These are phyloP conservation scores for Saccharomyces hybrid DNA, from an alignment of 1,139 yeast genomes.

Conservation along the genomic window DNA sequence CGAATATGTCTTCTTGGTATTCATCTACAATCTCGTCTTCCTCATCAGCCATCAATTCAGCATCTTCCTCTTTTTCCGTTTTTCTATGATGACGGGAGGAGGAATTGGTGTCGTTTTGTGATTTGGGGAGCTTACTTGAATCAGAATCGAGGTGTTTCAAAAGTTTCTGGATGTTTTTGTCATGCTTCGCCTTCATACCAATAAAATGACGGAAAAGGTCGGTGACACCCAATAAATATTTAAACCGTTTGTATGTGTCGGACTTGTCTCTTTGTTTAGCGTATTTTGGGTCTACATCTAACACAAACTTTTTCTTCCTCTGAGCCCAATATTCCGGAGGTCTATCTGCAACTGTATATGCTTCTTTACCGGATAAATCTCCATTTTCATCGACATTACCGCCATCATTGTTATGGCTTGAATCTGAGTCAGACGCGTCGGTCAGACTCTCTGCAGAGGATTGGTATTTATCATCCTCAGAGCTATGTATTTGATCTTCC, in stretches of 20 bases:
- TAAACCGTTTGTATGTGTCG: constrained; percentile 61
- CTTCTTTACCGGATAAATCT: neutral
- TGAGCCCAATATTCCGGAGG: constrained; percentile 32
- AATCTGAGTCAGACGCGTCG: neutral
- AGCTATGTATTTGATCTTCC: neutral
- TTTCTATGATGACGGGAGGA: constrained; percentile 43
- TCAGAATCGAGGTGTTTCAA: constrained; percentile 31
- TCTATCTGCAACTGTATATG: constrained; percentile 6
- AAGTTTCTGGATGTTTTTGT: constrained; percentile 45
- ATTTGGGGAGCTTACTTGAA: constrained; percentile 10
- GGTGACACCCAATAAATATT: constrained; percentile 57
- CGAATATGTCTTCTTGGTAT: constrained; percentile 18
- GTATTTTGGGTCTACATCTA: constrained; percentile 48
- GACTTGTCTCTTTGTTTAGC: constrained; percentile 53
- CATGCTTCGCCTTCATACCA: constrained; percentile 56
- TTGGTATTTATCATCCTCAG: neutral
- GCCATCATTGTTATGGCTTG: neutral
- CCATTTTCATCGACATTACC: neutral
- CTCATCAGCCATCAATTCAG: constrained; percentile 53
- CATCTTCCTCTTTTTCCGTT: constrained; percentile 65
- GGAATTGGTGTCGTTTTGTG: constrained; percentile 16
- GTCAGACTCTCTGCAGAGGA: neutral
- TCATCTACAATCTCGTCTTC: constrained; percentile 33
- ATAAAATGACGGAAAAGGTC: constrained; percentile 63
- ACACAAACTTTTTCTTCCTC: constrained; percentile 41